Evolutionary conservation across 139 green algal species (phyloP).

Genomic region (Chlorella sorokiniana): DNA sequence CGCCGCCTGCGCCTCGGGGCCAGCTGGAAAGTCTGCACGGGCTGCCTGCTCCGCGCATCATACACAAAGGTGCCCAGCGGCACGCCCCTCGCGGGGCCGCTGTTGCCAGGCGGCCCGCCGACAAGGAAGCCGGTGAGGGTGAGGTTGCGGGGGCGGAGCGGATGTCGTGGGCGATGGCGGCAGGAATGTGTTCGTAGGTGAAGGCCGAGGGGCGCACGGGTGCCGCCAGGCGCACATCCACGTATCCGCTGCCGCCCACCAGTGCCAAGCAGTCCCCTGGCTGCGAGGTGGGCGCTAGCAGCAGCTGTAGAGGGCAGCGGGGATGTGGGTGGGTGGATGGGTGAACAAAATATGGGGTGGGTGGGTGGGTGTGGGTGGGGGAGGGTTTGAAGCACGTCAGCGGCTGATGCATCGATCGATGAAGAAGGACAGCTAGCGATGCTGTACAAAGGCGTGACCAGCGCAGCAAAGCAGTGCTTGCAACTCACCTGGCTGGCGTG

Average conservation of each 20-base stretch:
- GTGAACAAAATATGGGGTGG: not conserved
- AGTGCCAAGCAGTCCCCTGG: slow-evolving; percentile 48
- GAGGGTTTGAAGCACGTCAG: not conserved
- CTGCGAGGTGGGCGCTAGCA: slow-evolving; percentile 29
- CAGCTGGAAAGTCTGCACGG: slow-evolving; percentile 20
- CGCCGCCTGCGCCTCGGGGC: not conserved
- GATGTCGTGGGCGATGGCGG: slow-evolving; percentile 33
- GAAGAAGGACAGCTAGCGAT: not conserved
- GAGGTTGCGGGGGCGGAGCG: slow-evolving; percentile 28
- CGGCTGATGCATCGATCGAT: too few species aligned
- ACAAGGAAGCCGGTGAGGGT: not conserved
- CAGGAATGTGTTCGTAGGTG: slow-evolving; percentile 47
- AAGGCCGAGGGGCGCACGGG: slow-evolving; percentile 35
- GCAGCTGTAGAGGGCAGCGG: slow-evolving; percentile 15
- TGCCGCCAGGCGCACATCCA: slow-evolving; percentile 41
- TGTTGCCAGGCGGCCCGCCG: not conserved
- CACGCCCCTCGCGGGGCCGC: not conserved
- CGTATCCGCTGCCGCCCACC: slow-evolving; percentile 29
- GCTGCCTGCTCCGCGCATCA: not conserved
- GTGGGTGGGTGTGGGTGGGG: not conserved
- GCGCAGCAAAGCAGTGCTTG: not conserved
- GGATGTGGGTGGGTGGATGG: not conserved
- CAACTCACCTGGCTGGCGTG: slow-evolving; percentile 6
- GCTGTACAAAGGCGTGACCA: too few species aligned
- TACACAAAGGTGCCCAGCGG: not conserved